phyloP scores from a whole-genome alignment of 163 green algal genomes.

The Scenedesmus sp. region DNA sequence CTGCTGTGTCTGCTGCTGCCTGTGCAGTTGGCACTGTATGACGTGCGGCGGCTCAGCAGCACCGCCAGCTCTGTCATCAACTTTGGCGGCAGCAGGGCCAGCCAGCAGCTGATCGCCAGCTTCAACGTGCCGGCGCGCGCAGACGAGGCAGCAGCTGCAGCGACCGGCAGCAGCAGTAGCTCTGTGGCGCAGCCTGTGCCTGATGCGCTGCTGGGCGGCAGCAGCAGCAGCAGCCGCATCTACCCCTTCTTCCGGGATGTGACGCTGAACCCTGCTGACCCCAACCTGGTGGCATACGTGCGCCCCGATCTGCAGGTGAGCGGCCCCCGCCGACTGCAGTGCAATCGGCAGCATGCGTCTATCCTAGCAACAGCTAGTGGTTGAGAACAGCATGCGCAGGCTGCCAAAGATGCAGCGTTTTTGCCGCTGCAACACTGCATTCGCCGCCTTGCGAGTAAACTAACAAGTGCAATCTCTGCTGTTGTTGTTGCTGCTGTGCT shows the following conservation, averaged over 20 bases:
- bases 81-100: constrained; percentile 37
- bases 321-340: not conserved
- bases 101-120: constrained; percentile 12
- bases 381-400: too few relatives aligned
- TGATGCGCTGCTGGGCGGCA: not conserved
- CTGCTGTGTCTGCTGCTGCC: not conserved
- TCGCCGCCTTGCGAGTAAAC: too few relatives aligned
- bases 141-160: not conserved
- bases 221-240: not conserved
- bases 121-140: constrained; percentile 26
- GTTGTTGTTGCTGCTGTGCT: not conserved
- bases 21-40: constrained; percentile 31
- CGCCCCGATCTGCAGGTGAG: constrained; percentile 39
- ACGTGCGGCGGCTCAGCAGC: constrained; percentile 29
- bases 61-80: constrained; percentile 37
- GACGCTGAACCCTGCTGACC: constrained; percentile 25
- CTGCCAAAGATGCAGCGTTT: too few relatives aligned
- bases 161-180: not conserved
- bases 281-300: constrained; percentile 43
- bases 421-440: too few relatives aligned
- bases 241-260: constrained; percentile 29
- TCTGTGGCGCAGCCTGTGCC: not conserved
- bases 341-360: too few relatives aligned
- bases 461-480: not conserved
- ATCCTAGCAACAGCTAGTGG: too few relatives aligned